These are phyloP conservation scores for Coix lacrymajobi DNA, from an alignment of 176 grass and related monocot species.

Conservation along the genomic window DNA sequence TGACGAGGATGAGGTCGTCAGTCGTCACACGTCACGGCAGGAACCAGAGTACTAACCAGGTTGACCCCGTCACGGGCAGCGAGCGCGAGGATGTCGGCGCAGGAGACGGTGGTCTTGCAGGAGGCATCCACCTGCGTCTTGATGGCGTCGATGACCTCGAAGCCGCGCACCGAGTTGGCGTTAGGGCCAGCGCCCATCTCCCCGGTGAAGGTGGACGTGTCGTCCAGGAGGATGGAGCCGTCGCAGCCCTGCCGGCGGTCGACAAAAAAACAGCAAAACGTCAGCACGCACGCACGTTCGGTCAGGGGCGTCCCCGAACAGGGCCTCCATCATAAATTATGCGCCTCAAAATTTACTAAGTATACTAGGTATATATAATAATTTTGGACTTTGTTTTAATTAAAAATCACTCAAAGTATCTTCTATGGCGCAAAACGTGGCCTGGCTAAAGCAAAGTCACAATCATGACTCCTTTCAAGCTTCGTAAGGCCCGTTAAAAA, in stretches of 20 bases:
- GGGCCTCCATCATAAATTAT: too few relatives aligned
- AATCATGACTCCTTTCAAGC: too few relatives aligned
- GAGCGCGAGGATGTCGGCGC: slow-evolving; percentile 72
- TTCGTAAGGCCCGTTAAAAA: too few relatives aligned
- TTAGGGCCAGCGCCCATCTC: slow-evolving; percentile 81
- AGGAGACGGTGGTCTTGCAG: slow-evolving; percentile 71
- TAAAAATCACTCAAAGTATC: too few relatives aligned
- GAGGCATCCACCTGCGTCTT: slow-evolving; percentile 58
- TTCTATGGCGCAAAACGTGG: too few relatives aligned
- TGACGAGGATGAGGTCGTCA: too few relatives aligned
- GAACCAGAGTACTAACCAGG: slow-evolving; percentile 35
- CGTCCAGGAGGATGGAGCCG: slow-evolving; percentile 71
- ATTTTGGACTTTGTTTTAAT: too few relatives aligned
- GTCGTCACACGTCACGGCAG: too few relatives aligned
- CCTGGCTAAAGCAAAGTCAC: too few relatives aligned
- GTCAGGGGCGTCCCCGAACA: too few relatives aligned
- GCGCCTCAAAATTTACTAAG: too few relatives aligned
- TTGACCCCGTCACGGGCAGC: slow-evolving; percentile 64
- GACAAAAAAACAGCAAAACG: neutral
- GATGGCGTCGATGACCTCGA: slow-evolving; percentile 85
- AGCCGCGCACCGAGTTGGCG: slow-evolving; percentile 61
- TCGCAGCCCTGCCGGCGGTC: slow-evolving; percentile 55
- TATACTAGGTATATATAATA: too few relatives aligned
- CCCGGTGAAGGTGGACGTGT: slow-evolving; percentile 44
- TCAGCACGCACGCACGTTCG: neutral